Percentiles rank a stretch among this genome's conserved stretches.
phyloP scores from a whole-genome alignment of 768 basidiomycete species.

The Calocybe gangraenosa region DNA sequence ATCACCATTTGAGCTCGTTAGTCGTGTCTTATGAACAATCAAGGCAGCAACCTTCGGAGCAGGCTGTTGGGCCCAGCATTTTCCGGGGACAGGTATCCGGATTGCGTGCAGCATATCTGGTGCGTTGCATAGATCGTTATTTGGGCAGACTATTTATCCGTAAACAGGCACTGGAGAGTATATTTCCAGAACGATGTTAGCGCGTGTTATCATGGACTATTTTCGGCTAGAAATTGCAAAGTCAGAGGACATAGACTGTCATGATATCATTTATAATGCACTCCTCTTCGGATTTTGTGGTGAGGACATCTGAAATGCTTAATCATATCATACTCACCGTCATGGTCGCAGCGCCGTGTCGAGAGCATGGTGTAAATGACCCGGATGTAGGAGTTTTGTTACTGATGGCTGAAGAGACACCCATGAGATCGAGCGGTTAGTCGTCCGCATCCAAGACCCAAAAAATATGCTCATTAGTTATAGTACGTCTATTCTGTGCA shows the following conservation, averaged over 20 bases:
- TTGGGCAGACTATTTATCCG: background rate
- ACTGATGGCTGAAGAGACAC: too few relatives aligned
- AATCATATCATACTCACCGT: slow-evolving; percentile 4
- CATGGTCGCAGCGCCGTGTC: slow-evolving; percentile 29
- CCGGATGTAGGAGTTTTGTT: slow-evolving; percentile 63
- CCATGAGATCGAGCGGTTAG: slow-evolving; percentile 42
- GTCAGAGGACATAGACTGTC: slow-evolving; percentile 42
- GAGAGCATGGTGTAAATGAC: slow-evolving; percentile 33
- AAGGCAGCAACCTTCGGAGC: slow-evolving; percentile 72
- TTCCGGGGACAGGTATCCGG: slow-evolving; percentile 20
- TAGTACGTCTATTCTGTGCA: slow-evolving; percentile 76
- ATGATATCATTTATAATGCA: slow-evolving; percentile 43
- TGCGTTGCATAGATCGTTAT: slow-evolving; percentile 13
- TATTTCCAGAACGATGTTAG: slow-evolving; percentile 55
- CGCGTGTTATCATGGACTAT: slow-evolving; percentile 48
- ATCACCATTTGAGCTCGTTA: background rate
- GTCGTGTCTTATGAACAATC: background rate
- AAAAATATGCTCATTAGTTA: background rate
- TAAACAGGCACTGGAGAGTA: slow-evolving; percentile 67
- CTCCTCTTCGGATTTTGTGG: slow-evolving; percentile 50
- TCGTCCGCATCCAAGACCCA: slow-evolving; percentile 16
- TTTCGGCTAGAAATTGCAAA: slow-evolving; percentile 20
- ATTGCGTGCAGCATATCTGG: slow-evolving; percentile 74
- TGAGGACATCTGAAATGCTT: slow-evolving; percentile 23
- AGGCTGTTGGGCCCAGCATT: slow-evolving; percentile 67